Percentiles rank a stretch among this genome's conserved stretches.
Evolutionary conservation across 805 yeast genomes (phyloP).

Genomic region (Metschnikowia kunwiensis): DNA sequence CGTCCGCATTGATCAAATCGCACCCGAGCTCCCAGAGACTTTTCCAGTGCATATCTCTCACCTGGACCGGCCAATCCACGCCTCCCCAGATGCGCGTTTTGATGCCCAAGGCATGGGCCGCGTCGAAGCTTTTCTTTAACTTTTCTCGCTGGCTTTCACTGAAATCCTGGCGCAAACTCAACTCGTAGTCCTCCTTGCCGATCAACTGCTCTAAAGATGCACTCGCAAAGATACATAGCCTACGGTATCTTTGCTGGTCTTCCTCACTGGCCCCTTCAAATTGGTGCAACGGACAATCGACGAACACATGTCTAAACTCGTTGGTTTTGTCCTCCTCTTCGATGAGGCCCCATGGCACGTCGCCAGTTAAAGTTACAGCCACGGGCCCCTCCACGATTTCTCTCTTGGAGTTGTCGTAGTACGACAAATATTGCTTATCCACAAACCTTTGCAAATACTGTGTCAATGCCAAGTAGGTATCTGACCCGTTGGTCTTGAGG

Average conservation of each 20-base stretch:
- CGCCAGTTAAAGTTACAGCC: constrained; percentile 64
- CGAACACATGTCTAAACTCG: constrained; percentile 38
- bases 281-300: constrained; percentile 50
- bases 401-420: constrained; percentile 37
- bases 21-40: constrained; percentile 47
- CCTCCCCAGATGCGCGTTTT: constrained; percentile 70
- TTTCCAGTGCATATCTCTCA: constrained; percentile 47
- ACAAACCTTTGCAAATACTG: constrained; percentile 46
- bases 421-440: constrained; percentile 48
- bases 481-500: constrained; percentile 52
- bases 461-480: constrained; percentile 46
- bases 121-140: constrained; percentile 27
- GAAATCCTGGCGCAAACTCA: constrained; percentile 29
- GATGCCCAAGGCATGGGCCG: constrained; percentile 50
- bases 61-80: constrained; percentile 58
- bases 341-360: constrained; percentile 47
- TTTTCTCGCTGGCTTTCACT: constrained; percentile 27
- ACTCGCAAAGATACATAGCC: constrained; percentile 41
- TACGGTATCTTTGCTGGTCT: constrained; percentile 23
- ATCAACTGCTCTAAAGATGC: constrained; percentile 36
- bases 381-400: constrained; percentile 50
- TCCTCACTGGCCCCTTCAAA: constrained; percentile 23
- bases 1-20: constrained; percentile 64
- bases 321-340: constrained; percentile 16
- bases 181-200: constrained; percentile 18